phyloP scores from a whole-genome alignment of 129 eudicot species.

The Pittosporum tobira region DNA sequence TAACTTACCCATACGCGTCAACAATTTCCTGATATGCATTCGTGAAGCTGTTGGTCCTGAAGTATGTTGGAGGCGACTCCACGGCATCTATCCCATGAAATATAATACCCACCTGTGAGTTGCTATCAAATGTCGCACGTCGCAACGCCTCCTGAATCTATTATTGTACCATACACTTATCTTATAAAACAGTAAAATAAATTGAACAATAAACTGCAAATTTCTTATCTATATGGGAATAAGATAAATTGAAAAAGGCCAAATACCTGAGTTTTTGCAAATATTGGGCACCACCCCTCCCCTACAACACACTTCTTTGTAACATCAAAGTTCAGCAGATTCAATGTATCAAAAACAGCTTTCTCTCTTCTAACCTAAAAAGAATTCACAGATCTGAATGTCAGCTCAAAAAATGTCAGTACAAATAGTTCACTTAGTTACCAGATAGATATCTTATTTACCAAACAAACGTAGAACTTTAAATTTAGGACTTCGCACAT shows the following conservation, averaged over 20 bases:
- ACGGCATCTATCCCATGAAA: constrained; percentile 82
- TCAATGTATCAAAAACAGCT: constrained; percentile 90
- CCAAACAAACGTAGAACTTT: too few relatives aligned
- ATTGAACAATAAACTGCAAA: constrained; percentile 5
- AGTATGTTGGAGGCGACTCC: constrained; percentile 95
- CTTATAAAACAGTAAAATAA: neutral
- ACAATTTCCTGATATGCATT: constrained; percentile 94
- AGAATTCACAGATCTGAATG: neutral
- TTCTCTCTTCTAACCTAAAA: constrained; percentile 95
- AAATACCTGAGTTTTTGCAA: constrained; percentile 80
- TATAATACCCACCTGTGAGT: constrained; percentile 88
- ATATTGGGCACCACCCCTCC: constrained; percentile 98
- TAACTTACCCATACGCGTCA: constrained; percentile 93
- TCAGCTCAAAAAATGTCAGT: constrained; percentile 12
- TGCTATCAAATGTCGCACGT: constrained; percentile 96
- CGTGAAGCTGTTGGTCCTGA: constrained; percentile 84
- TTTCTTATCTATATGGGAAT: neutral
- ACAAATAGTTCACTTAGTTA: constrained; percentile 8
- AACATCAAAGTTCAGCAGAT: constrained; percentile 96
- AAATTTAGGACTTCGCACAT: too few relatives aligned
- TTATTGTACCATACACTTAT: constrained; percentile 3
- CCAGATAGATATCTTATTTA: too few relatives aligned
- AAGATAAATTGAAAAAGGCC: neutral
- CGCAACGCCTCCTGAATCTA: constrained; percentile 94
- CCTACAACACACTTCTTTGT: constrained; percentile 98